Evolutionary conservation across 2,329 filamentous ascomycete genomes (phyloP).

Genomic region (Cadophora sp.): DNA sequence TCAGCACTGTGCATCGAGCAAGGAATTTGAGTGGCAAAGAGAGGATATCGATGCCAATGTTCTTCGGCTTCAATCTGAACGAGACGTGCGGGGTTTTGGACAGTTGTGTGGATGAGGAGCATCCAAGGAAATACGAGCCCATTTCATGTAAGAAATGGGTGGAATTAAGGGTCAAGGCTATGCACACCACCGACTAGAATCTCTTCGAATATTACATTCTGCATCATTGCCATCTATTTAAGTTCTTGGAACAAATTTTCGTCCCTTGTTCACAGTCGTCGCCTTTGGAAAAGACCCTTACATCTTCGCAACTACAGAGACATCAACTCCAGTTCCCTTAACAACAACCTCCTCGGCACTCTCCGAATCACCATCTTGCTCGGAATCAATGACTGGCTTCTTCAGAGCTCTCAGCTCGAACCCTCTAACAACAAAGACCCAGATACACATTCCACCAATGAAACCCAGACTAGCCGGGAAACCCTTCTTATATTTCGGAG

Average conservation of each 20-base stretch:
- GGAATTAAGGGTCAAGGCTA: slow-evolving; percentile 22
- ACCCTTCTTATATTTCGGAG: slow-evolving; percentile 39
- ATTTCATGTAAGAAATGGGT: slow-evolving; percentile 27
- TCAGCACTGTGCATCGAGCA: slow-evolving; percentile 77
- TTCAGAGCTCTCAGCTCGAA: slow-evolving; percentile 24
- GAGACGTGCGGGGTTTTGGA: slow-evolving; percentile 22
- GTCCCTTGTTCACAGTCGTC: not conserved
- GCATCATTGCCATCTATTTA: not conserved
- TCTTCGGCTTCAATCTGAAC: slow-evolving; percentile 24
- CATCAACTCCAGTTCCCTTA: slow-evolving; percentile 13
- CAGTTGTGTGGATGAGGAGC: slow-evolving; percentile 25
- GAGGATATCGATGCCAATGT: slow-evolving; percentile 23
- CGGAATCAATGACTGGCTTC: slow-evolving; percentile 11
- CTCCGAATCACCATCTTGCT: slow-evolving; percentile 15
- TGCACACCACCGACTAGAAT: slow-evolving; percentile 21
- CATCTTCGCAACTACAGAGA: slow-evolving; percentile 13
- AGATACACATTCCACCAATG: slow-evolving; percentile 24
- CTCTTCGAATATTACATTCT: not conserved
- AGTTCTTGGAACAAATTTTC: not conserved
- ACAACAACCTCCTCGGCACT: slow-evolving; percentile 16
- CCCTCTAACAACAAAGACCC: slow-evolving; percentile 23
- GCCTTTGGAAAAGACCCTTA: not conserved
- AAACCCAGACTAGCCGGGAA: slow-evolving; percentile 25
- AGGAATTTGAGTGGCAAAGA: slow-evolving; percentile 25
- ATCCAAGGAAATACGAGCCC: slow-evolving; percentile 22